Percentiles rank a stretch among this genome's conserved stretches.
Conservation (phyloP, 495 filamentous ascomycete genomes). For the Tirmania nivea region DNA sequence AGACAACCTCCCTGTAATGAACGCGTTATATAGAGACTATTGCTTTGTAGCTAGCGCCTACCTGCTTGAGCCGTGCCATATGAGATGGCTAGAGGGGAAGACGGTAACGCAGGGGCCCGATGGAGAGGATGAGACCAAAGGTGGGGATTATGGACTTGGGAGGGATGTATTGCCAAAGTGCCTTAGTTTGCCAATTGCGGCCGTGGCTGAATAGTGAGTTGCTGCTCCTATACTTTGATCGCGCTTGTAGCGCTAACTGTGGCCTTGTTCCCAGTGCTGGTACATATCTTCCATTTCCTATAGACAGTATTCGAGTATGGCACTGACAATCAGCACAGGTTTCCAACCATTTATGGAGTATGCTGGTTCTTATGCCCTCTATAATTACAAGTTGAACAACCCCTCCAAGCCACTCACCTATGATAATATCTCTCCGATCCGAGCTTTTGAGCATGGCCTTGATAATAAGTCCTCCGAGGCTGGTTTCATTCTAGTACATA, state of each 20-base stretch:
- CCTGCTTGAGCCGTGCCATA: constrained; percentile 82
- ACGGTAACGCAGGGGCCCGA: neutral
- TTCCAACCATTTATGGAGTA: constrained; percentile 92
- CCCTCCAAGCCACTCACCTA: constrained; percentile 45
- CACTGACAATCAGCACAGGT: constrained; percentile 23
- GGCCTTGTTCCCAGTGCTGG: no score
- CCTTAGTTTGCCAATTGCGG: constrained; percentile 53
- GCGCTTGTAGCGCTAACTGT: no score
- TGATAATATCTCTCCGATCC: constrained; percentile 60
- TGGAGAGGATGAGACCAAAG: neutral
- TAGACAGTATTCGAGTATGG: neutral
- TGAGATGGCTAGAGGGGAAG: constrained; percentile 26
- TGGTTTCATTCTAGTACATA: constrained; percentile 65
- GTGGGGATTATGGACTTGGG: constrained; percentile 42
- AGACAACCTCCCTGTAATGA: constrained; percentile 48
- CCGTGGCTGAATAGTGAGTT: constrained; percentile 58
- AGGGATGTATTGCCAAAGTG: constrained; percentile 44
- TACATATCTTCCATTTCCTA: no score
- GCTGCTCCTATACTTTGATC: neutral
- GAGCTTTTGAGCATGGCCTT: constrained; percentile 70
- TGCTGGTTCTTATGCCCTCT: constrained; percentile 73
- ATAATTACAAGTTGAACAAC: constrained; percentile 59
- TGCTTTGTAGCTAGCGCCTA: constrained; percentile 74
- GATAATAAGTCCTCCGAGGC: constrained; percentile 76
- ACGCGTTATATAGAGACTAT: constrained; percentile 75